Percentiles rank a stretch among this genome's conserved stretches.
Conservation (phyloP, 805 yeast genomes). For the Novakomyces olei region DNA sequence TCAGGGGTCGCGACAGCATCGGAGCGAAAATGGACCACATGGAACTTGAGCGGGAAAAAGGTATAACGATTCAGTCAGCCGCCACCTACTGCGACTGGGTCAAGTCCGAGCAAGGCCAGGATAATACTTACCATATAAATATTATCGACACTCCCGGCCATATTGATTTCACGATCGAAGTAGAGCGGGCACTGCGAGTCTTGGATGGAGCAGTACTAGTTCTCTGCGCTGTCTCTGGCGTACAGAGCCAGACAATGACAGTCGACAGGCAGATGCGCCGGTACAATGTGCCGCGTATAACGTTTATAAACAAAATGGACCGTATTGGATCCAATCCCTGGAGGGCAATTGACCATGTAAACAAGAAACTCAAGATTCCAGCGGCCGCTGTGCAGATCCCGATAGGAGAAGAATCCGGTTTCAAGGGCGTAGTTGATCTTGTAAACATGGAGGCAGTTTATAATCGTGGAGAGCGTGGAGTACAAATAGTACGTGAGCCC, state of each 20-base stretch:
- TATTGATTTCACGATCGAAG: slow-evolving; percentile 96
- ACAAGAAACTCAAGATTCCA: slow-evolving; percentile 65
- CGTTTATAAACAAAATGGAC: slow-evolving; percentile 96
- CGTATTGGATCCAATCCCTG: slow-evolving; percentile 98
- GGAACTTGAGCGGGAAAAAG: slow-evolving; percentile 97
- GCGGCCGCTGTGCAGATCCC: slow-evolving; percentile 98
- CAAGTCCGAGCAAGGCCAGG: slow-evolving; percentile 18
- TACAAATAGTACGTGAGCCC: slow-evolving; percentile 33
- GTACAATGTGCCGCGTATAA: slow-evolving; percentile 87
- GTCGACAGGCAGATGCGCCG: slow-evolving; percentile 98
- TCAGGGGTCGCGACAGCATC: slow-evolving; percentile 83
- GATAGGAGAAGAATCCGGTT: slow-evolving; percentile 72
- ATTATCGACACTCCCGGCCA: slow-evolving; percentile 97
- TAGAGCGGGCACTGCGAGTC: slow-evolving; percentile 94
- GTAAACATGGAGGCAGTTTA: slow-evolving; percentile 71
- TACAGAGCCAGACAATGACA: slow-evolving; percentile 94
- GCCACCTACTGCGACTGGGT: slow-evolving; percentile 94
- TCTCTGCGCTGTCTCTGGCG: slow-evolving; percentile 96
- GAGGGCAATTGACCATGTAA: slow-evolving; percentile 78
- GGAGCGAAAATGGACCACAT: slow-evolving; percentile 99
- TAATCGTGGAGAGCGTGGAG: slow-evolving; percentile 84
- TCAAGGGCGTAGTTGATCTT: slow-evolving; percentile 77
- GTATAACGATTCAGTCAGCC: slow-evolving; percentile 96
- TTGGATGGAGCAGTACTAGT: slow-evolving; percentile 95
- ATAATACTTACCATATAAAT: slow-evolving; percentile 58